Conservation (phyloP, 805 yeast genomes). For the Candida ponderosae region DNA sequence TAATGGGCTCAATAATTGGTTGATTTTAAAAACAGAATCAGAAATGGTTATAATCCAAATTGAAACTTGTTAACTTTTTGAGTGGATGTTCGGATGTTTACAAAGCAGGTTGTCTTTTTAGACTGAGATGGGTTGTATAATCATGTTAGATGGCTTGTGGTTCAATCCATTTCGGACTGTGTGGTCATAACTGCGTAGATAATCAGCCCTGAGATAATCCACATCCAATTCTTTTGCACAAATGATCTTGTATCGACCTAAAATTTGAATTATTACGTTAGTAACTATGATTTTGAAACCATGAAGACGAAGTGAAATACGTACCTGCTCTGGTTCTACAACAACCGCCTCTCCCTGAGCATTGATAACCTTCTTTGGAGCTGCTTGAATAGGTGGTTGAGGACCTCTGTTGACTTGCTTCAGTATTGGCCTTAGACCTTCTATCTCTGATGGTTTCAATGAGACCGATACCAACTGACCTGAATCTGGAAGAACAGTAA, state of each 20-base stretch:
- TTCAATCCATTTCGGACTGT: slow-evolving; percentile 1
- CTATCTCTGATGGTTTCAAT: slow-evolving; percentile 2
- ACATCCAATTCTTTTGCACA: slow-evolving; percentile 58
- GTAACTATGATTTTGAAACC: no score
- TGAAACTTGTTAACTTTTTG: no score
- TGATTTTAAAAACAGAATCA: no score
- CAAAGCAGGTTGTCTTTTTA: no score
- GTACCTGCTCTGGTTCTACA: slow-evolving; percentile 1
- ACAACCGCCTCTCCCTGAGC: neutral
- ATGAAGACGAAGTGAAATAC: no score
- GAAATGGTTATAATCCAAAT: no score
- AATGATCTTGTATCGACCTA: slow-evolving; percentile 31
- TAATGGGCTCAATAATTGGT: slow-evolving; percentile 3
- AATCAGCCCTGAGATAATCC: slow-evolving; percentile 43
- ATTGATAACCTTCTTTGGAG: neutral
- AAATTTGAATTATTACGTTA: no score
- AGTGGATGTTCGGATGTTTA: no score
- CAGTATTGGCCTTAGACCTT: slow-evolving; percentile 8
- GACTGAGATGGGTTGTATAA: no score
- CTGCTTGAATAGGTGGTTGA: slow-evolving; percentile 4
- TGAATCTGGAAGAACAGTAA: slow-evolving; percentile 9
- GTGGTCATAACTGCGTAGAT: slow-evolving; percentile 19
- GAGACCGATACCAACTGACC: slow-evolving; percentile 13
- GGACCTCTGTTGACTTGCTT: slow-evolving; percentile 8
- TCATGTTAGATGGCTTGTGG: no score